These are phyloP conservation scores for Debaryomyces nepalensis DNA, from an alignment of 1,139 yeast species.

Conservation along the genomic window DNA sequence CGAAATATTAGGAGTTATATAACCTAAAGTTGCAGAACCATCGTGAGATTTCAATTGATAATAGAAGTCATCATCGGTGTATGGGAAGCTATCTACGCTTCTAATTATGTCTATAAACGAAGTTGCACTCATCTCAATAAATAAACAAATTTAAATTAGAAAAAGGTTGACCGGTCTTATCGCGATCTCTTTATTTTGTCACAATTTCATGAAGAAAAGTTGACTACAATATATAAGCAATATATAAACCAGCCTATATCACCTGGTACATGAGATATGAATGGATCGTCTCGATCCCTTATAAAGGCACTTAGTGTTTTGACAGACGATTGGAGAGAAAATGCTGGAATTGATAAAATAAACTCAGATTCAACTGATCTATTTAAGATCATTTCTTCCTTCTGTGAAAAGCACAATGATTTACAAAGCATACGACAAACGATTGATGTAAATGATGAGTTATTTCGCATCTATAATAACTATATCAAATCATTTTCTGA, in stretches of 20 bases:
- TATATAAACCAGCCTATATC: no score
- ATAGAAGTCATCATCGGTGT: conserved; percentile 27
- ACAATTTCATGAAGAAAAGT: background rate
- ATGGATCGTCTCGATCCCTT: conserved; percentile 41
- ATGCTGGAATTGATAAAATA: conserved; percentile 8
- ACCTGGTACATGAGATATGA: no score
- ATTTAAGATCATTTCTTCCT: conserved; percentile 25
- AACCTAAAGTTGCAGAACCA: conserved; percentile 53
- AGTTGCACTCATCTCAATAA: background rate
- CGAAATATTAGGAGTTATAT: conserved; percentile 53
- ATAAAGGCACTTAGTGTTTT: conserved; percentile 34
- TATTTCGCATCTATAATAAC: conserved; percentile 47
- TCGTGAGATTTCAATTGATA: conserved; percentile 57
- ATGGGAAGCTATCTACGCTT: conserved; percentile 56
- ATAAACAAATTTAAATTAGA: background rate
- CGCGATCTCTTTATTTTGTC: conserved; percentile 1
- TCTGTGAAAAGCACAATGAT: conserved; percentile 46
- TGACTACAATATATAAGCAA: no score
- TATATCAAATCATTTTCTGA: conserved; percentile 39
- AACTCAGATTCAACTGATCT: conserved; percentile 20
- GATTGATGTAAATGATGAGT: conserved; percentile 53
- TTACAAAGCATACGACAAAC: conserved; percentile 37
- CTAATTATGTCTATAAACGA: conserved; percentile 32
- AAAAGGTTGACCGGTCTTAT: background rate
- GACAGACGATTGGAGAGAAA: conserved; percentile 34